Percentiles rank a stretch among this genome's conserved stretches.
Conservation (phyloP, 1,284 basidiomycete genomes). For the Tilletia walkeri region DNA sequence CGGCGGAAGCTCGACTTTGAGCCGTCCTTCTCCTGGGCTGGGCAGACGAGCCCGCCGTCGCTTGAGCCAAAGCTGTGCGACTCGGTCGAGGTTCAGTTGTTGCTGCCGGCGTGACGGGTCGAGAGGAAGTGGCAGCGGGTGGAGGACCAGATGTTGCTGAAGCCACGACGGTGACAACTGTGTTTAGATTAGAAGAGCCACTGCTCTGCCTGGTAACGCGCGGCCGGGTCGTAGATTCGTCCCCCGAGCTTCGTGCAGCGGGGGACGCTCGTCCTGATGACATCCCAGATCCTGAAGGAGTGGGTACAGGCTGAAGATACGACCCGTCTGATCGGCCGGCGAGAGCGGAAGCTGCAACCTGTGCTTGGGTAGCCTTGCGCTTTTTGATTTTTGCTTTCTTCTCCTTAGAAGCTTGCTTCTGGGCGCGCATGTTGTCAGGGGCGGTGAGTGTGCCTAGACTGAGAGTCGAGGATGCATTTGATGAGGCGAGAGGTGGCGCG, state of each 20-base stretch:
- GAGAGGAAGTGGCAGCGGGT: not conserved
- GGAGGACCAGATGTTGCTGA: not conserved
- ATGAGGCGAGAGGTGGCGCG: not conserved
- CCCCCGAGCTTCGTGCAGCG: not conserved
- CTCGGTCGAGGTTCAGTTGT: too few relatives aligned
- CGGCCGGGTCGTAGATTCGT: not conserved
- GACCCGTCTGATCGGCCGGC: not conserved
- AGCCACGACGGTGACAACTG: not conserved
- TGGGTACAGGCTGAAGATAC: not conserved
- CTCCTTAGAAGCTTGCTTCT: constrained; percentile 15
- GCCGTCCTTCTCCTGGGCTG: not conserved
- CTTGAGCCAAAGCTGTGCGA: too few relatives aligned
- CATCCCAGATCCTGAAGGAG: not conserved
- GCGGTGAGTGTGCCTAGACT: constrained; percentile 3
- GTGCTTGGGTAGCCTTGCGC: constrained; percentile 6
- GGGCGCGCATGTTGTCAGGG: constrained; percentile 12
- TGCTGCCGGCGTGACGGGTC: too few relatives aligned
- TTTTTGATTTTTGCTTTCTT: constrained; percentile 17
- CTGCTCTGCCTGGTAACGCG: not conserved
- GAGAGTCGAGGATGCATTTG: not conserved
- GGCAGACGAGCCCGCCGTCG: not conserved
- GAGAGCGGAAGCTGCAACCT: constrained; percentile 5
- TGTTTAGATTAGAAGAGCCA: constrained; percentile 9
- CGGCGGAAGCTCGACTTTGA: not conserved
- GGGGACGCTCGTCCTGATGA: constrained; percentile 3